These are phyloP conservation scores for Platanthera zijinensis DNA, from an alignment of 106 monocot species.

Conservation along the genomic window DNA sequence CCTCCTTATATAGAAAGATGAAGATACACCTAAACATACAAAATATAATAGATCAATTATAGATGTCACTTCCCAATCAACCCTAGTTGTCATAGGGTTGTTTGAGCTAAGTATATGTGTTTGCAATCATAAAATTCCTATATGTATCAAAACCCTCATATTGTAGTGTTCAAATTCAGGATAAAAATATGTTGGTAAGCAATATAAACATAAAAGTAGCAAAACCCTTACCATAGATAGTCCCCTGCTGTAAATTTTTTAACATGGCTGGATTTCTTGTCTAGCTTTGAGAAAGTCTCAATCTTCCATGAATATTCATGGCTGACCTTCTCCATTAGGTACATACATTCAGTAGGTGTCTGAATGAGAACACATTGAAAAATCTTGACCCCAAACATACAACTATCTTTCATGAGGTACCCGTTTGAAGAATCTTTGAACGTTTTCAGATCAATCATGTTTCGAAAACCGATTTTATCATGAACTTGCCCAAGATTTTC, in stretches of 20 bases:
- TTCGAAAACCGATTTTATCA: constrained; percentile 2
- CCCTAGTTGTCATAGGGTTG: too few relatives aligned
- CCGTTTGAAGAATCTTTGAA: neutral
- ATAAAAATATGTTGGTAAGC: too few relatives aligned
- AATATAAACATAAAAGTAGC: neutral
- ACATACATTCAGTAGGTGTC: neutral
- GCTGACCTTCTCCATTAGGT: constrained; percentile 1
- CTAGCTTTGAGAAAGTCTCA: constrained; percentile 5
- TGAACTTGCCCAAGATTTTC: constrained; percentile 4
- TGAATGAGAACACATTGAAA: constrained; percentile 2
- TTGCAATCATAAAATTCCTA: too few relatives aligned
- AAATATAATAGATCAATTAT: too few relatives aligned
- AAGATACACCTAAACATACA: too few relatives aligned
- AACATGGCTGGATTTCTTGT: neutral
- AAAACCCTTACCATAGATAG: constrained; percentile 2
- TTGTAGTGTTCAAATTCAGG: too few relatives aligned
- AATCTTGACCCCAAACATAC: constrained; percentile 8
- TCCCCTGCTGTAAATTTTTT: constrained; percentile 2
- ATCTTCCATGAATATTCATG: constrained; percentile 9
- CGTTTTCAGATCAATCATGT: neutral
- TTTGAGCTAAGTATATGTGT: too few relatives aligned
- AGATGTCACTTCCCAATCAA: too few relatives aligned
- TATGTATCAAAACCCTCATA: too few relatives aligned
- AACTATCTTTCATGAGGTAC: constrained; percentile 1
- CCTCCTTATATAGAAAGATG: too few relatives aligned